These are phyloP conservation scores for Rossbeevera mucosa DNA, from an alignment of 768 basidiomycete species.

Conservation along the genomic window DNA sequence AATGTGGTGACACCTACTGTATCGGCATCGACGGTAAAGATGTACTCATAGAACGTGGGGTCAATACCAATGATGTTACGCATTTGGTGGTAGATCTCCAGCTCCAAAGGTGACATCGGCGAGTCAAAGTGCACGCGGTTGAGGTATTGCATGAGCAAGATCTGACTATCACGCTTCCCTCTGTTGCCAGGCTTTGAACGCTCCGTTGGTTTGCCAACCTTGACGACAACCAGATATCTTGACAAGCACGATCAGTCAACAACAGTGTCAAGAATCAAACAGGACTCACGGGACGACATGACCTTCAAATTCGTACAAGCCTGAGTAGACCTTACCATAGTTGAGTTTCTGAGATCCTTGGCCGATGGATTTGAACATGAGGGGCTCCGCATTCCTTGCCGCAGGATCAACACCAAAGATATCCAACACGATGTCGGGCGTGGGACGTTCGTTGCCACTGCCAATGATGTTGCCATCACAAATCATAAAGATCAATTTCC, in stretches of 20 bases:
- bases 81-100: conserved; percentile 74
- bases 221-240: conserved; percentile 59
- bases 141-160: conserved; percentile 61
- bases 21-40: conserved; percentile 70
- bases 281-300: conserved; percentile 59
- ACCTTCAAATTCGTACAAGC: conserved; percentile 65
- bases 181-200: conserved; percentile 62
- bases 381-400: conserved; percentile 57
- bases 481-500: conserved; percentile 61
- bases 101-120: conserved; percentile 60
- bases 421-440: conserved; percentile 63
- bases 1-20: conserved; percentile 43
- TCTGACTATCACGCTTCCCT: conserved; percentile 67
- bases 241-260: neutral
- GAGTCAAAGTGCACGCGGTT: conserved; percentile 67
- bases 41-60: conserved; percentile 71
- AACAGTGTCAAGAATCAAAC: neutral
- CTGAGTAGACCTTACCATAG: conserved; percentile 68
- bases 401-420: conserved; percentile 63
- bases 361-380: conserved; percentile 65
- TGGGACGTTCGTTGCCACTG: conserved; percentile 61
- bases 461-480: conserved; percentile 73
- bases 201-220: conserved; percentile 65
- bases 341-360: conserved; percentile 65
- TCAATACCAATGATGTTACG: conserved; percentile 71